Conservation (phyloP, 192 early-diverging fungal species). For the Dimargaris verticillata region DNA sequence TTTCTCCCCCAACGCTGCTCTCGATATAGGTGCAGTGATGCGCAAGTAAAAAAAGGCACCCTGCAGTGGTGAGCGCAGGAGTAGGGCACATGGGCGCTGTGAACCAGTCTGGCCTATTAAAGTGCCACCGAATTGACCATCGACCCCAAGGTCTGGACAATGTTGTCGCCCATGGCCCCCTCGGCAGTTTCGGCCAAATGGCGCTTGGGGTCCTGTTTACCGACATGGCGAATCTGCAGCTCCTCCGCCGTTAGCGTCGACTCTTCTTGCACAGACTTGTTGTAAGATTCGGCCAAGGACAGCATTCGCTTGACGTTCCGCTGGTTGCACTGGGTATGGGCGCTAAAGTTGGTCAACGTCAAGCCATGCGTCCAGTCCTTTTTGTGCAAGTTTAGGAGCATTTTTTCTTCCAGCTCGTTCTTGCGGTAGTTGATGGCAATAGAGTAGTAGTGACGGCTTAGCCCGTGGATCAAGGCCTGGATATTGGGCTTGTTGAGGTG, state of each 20-base stretch:
- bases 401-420: conserved; percentile 98
- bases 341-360: conserved; percentile 59
- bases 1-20: no score
- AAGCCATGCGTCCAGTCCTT: conserved; percentile 98
- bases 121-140: conserved; percentile 71
- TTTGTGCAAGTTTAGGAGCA: conserved; percentile 97
- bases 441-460: conserved; percentile 98
- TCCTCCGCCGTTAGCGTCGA: conserved; percentile 81
- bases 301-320: conserved; percentile 81
- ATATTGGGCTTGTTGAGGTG: conserved; percentile 95
- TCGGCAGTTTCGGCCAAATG: conserved; percentile 91
- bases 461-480: conserved; percentile 91
- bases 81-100: no score
- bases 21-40: no score
- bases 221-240: conserved; percentile 97
- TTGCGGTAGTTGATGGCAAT: conserved; percentile 99
- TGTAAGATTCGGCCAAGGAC: conserved; percentile 76
- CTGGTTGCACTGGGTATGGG: conserved; percentile 72
- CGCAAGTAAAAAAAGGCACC: no score
- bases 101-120: no score
- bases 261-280: conserved; percentile 98
- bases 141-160: conserved; percentile 85
- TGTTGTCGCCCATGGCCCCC: conserved; percentile 83
- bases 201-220: conserved; percentile 98
- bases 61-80: no score